Percentiles rank a stretch among this genome's conserved stretches.
Evolutionary conservation across 352 stramenopile species (phyloP).

Genomic region (Phytophthora fragariaefolia): DNA sequence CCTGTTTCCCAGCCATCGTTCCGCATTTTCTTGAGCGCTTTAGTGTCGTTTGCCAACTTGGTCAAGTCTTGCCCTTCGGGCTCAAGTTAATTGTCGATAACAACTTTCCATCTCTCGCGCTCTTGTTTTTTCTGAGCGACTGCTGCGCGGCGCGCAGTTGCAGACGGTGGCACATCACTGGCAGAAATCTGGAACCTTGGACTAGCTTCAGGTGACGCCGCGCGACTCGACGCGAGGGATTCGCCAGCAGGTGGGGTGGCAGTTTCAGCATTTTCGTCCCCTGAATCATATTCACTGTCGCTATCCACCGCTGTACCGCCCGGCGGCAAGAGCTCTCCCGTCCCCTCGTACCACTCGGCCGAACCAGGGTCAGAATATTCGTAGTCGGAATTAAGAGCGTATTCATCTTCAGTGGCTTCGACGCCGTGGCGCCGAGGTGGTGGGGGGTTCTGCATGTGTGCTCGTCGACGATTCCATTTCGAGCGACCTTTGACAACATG

Average conservation of each 20-base stretch:
- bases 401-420: neutral
- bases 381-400: neutral
- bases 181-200: neutral
- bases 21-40: neutral
- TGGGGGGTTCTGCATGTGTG: neutral
- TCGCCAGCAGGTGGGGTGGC: neutral
- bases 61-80: neutral
- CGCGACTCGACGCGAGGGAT: neutral
- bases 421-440: neutral
- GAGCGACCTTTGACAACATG: too few species aligned
- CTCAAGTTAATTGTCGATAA: neutral
- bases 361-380: too few species aligned
- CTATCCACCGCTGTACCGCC: neutral
- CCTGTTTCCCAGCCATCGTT: neutral
- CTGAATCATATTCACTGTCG: neutral
- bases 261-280: neutral
- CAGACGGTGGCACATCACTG: neutral
- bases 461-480: neutral
- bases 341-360: neutral
- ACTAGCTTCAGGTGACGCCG: neutral
- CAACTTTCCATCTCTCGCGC: neutral
- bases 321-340: neutral
- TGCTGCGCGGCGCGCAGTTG: neutral
- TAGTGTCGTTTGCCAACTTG: neutral
- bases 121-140: too few species aligned